These are phyloP conservation scores for Hypoxylon rickii DNA, from an alignment of 495 filamentous ascomycete genomes.

Conservation along the genomic window DNA sequence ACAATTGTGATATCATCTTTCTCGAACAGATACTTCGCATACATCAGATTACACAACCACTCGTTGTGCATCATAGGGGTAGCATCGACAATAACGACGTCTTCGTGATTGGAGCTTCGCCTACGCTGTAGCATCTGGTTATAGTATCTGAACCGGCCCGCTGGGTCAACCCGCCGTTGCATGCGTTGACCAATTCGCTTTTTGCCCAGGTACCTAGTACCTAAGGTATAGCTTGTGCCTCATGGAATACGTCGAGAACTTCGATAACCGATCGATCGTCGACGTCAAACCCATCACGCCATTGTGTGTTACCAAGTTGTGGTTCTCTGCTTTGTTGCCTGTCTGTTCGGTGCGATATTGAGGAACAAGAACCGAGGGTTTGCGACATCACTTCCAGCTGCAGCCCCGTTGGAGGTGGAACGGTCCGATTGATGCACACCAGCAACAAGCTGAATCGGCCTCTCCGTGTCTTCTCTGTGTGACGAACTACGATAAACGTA, in stretches of 20 bases:
- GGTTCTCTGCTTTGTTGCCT: not conserved
- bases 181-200: conserved; percentile 3
- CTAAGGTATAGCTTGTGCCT: not conserved
- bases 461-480: conserved; percentile 1
- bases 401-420: not conserved
- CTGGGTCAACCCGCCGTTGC: conserved; percentile 22
- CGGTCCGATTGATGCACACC: not conserved
- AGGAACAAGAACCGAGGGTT: not conserved
- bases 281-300: conserved; percentile 1
- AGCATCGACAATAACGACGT: conserved; percentile 12
- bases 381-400: conserved; percentile 2
- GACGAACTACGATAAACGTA: not conserved
- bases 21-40: no score
- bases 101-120: not conserved
- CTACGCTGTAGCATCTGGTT: not conserved
- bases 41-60: not conserved
- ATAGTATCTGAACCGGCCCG: conserved; percentile 17
- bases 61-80: conserved; percentile 15
- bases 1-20: not conserved
- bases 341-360: no score
- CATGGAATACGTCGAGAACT: not conserved
- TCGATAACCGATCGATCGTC: conserved; percentile 2
- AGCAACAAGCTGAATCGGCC: not conserved
- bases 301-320: conserved; percentile 1
- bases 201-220: not conserved